Evolutionary conservation across 768 basidiomycete genomes (phyloP).

Genomic region (Calocera cornea): DNA sequence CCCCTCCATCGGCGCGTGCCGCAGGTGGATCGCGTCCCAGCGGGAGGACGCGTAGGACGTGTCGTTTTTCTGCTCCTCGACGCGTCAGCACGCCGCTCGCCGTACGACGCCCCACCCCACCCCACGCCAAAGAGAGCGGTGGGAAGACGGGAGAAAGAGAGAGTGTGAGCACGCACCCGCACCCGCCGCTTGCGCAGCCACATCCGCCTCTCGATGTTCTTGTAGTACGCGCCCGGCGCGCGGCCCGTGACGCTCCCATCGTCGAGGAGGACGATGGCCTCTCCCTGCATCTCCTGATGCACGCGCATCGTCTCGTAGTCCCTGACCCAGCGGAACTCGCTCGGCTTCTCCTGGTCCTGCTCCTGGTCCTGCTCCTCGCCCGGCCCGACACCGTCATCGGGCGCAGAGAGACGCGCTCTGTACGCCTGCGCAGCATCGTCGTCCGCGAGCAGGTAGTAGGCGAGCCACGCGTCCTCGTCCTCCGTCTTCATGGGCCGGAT

Average conservation of each 20-base stretch:
- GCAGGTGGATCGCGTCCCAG: conserved; percentile 66
- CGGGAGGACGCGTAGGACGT: conserved; percentile 50
- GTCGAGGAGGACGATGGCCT: conserved; percentile 65
- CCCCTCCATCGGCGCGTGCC: conserved; percentile 53
- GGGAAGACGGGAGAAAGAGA: background rate
- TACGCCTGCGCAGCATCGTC: conserved; percentile 56
- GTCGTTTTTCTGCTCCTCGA: conserved; percentile 46
- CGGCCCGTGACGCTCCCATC: conserved; percentile 33
- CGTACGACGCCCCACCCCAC: no score
- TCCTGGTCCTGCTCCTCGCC: no score
- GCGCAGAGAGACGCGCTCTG: conserved; percentile 19
- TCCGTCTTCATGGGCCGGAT: conserved; percentile 59
- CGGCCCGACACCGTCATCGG: background rate
- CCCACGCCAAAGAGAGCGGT: background rate
- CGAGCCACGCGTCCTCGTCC: conserved; percentile 75
- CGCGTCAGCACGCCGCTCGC: background rate
- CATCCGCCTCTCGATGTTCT: conserved; percentile 81
- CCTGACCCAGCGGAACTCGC: conserved; percentile 59
- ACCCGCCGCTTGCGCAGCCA: conserved; percentile 69
- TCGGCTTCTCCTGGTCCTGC: conserved; percentile 43
- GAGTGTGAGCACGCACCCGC: conserved; percentile 38
- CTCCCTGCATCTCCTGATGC: conserved; percentile 74
- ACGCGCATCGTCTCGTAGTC: conserved; percentile 82
- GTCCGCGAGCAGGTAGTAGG: conserved; percentile 68
- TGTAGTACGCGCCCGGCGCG: conserved; percentile 72